These are phyloP conservation scores for Paulownia fortunei DNA, from an alignment of 257 asterid species.

Conservation along the genomic window DNA sequence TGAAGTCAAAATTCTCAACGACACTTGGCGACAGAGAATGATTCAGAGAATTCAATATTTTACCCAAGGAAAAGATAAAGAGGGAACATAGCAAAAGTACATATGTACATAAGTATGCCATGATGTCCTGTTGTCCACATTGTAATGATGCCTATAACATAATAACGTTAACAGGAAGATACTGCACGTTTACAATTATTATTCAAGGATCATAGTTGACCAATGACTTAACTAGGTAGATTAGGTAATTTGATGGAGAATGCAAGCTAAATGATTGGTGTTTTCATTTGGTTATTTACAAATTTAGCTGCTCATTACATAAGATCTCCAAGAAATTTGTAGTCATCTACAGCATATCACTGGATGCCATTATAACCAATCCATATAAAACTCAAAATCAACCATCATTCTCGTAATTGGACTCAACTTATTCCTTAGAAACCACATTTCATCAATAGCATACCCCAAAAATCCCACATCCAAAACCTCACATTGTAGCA, in stretches of 20 bases:
- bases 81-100: background rate
- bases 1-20: background rate
- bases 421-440: background rate
- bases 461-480: background rate
- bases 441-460: slow-evolving; percentile 3
- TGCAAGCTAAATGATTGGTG: background rate
- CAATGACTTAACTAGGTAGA: background rate
- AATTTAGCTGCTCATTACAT: background rate
- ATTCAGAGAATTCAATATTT: background rate
- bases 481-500: background rate
- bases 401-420: background rate
- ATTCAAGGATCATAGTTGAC: background rate
- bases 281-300: background rate
- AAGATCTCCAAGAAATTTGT: background rate
- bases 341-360: background rate
- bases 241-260: background rate
- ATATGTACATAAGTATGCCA: background rate
- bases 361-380: background rate
- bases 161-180: background rate
- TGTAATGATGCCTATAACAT: background rate
- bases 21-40: background rate
- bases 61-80: background rate
- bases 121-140: background rate
- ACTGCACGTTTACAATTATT: background rate
- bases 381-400: background rate